Percentiles rank a stretch among this genome's conserved stretches.
Conservation (phyloP, 768 basidiomycete genomes). For the Crassisporium funariophilum region DNA sequence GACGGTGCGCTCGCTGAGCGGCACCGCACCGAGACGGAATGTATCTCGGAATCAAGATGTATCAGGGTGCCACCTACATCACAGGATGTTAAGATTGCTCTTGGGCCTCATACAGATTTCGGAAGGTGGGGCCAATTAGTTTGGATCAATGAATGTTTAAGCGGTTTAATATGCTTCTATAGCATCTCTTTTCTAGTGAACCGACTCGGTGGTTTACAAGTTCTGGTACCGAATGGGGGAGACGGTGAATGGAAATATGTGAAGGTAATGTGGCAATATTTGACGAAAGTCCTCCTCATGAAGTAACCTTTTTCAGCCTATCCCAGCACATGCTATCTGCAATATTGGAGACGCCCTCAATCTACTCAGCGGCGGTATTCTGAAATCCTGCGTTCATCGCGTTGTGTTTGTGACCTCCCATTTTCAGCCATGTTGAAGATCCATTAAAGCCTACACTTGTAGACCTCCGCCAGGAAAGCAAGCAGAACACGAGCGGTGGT, state of each 20-base stretch:
- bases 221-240: constrained; percentile 50
- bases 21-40: constrained; percentile 45
- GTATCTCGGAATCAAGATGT: constrained; percentile 55
- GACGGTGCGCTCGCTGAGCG: constrained; percentile 42
- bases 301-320: constrained; percentile 31
- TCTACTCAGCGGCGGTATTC: constrained; percentile 60
- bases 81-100: constrained; percentile 28
- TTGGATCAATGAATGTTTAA: constrained; percentile 14
- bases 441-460: not conserved
- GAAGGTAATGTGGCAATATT: too few relatives aligned
- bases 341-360: constrained; percentile 61
- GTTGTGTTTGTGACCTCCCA: constrained; percentile 44
- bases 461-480: constrained; percentile 56
- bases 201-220: constrained; percentile 64
- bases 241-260: constrained; percentile 62
- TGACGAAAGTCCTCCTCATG: constrained; percentile 14
- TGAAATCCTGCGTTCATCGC: constrained; percentile 61
- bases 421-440: not conserved
- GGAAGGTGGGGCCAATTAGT: constrained; percentile 43
- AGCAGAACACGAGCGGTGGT: constrained; percentile 50
- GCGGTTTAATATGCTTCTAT: constrained; percentile 34
- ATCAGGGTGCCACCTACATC: constrained; percentile 46
- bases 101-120: constrained; percentile 71
- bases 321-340: constrained; percentile 55
- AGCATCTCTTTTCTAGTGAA: constrained; percentile 62